phyloP scores from a whole-genome alignment of 305 asterid species.

The Solanum chacoense region DNA sequence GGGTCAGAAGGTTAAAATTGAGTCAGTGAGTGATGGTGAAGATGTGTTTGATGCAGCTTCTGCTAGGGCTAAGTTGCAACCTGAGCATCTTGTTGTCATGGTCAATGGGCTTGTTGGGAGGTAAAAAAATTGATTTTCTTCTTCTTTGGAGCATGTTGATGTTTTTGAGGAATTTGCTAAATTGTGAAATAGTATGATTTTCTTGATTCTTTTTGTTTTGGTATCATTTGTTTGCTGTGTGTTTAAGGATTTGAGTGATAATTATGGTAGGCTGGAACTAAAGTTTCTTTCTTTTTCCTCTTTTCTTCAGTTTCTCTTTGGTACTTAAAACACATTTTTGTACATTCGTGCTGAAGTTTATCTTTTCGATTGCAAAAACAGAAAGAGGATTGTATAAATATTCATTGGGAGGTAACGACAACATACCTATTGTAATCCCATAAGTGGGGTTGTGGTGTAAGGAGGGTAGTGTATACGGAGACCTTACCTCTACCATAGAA shows the following conservation, averaged over 20 bases:
- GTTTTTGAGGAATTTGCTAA: neutral
- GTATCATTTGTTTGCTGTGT: neutral
- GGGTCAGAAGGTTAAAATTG: constrained; percentile 46
- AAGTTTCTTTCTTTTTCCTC: neutral
- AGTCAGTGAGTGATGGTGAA: constrained; percentile 56
- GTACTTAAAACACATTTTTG: neutral
- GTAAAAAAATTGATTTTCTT: constrained; percentile 5
- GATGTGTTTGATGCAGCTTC: constrained; percentile 52
- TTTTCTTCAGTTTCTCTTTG: neutral
- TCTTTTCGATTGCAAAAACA: neutral
- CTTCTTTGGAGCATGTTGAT: neutral
- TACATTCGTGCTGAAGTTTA: neutral
- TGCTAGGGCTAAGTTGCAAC: constrained; percentile 43
- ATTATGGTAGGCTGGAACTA: neutral
- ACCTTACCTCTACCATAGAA: neutral
- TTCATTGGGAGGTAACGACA: neutral
- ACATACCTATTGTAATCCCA: neutral
- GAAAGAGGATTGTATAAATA: neutral
- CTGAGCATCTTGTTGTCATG: constrained; percentile 61
- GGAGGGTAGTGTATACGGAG: neutral
- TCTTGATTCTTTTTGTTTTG: neutral
- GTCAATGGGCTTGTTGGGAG: constrained; percentile 58
- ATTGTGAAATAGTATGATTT: neutral
- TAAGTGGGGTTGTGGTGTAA: neutral
- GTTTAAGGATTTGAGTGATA: neutral